Percentiles rank a stretch among this genome's conserved stretches.
Evolutionary conservation across 2,329 filamentous ascomycete species (phyloP).

Genomic region (Stachybotrys elegans): DNA sequence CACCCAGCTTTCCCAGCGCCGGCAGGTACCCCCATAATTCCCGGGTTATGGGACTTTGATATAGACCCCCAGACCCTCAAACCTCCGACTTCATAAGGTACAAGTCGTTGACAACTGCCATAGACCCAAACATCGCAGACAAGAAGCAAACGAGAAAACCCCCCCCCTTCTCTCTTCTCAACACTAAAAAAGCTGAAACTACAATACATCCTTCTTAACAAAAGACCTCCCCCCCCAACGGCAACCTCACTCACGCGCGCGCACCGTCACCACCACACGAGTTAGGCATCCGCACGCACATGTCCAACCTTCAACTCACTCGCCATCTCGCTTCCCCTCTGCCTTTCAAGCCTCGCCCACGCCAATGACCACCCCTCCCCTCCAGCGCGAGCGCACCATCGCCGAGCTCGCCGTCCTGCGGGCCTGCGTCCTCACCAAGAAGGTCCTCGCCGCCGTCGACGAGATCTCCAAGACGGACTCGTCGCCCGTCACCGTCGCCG

Average conservation of each 20-base stretch:
- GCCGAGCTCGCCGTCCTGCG: slow-evolving; percentile 45
- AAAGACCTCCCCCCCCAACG: no score
- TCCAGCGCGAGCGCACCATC: slow-evolving; percentile 23
- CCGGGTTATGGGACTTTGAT: no score
- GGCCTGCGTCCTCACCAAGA: slow-evolving; percentile 53
- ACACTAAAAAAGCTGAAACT: no score
- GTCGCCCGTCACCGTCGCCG: slow-evolving; percentile 58
- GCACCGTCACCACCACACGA: background rate
- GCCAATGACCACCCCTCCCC: slow-evolving; percentile 15
- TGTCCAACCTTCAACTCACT: background rate
- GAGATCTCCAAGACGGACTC: slow-evolving; percentile 52
- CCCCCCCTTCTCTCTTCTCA: background rate
- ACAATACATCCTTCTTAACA: no score
- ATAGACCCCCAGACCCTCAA: no score
- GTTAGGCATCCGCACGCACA: background rate
- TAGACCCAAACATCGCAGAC: no score
- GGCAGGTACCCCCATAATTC: no score
- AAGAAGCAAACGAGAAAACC: no score
- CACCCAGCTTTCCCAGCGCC: no score
- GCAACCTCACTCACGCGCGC: background rate
- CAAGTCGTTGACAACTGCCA: no score
- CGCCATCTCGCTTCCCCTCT: background rate
- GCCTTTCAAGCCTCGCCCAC: background rate
- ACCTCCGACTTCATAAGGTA: no score
- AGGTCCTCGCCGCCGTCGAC: slow-evolving; percentile 34